Conservation (phyloP, 805 yeast species). For the Candida orba region DNA sequence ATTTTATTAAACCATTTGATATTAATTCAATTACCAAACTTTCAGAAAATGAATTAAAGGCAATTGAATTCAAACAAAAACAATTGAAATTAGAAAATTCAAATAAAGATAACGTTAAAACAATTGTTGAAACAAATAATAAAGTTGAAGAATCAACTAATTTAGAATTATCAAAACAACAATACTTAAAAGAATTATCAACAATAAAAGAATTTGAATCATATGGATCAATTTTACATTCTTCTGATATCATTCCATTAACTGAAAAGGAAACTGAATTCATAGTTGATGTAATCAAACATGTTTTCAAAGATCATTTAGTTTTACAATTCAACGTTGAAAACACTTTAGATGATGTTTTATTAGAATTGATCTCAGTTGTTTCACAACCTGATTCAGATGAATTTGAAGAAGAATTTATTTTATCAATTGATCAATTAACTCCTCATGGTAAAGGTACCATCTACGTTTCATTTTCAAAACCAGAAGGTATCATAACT, state of each 20-base stretch:
- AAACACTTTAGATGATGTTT: slow-evolving; percentile 75
- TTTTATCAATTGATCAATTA: slow-evolving; percentile 66
- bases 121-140: neutral
- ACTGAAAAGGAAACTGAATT: slow-evolving; percentile 93
- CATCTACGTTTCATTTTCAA: slow-evolving; percentile 68
- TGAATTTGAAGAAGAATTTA: slow-evolving; percentile 54
- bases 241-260: slow-evolving; percentile 56
- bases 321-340: slow-evolving; percentile 77
- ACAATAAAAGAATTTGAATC: slow-evolving; percentile 64
- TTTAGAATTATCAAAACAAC: slow-evolving; percentile 43
- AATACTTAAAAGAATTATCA: slow-evolving; percentile 62
- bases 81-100: slow-evolving; percentile 27
- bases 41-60: slow-evolving; percentile 61
- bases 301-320: slow-evolving; percentile 64
- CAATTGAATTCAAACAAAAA: slow-evolving; percentile 53
- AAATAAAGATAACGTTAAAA: slow-evolving; percentile 1
- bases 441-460: slow-evolving; percentile 66
- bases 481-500: slow-evolving; percentile 43
- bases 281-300: slow-evolving; percentile 79
- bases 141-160: slow-evolving; percentile 17
- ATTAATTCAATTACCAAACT: slow-evolving; percentile 57
- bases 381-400: slow-evolving; percentile 52
- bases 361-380: slow-evolving; percentile 71
- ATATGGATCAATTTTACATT: slow-evolving; percentile 71
- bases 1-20: slow-evolving; percentile 56